phyloP scores from a whole-genome alignment of 2,329 filamentous ascomycete genomes.

The Fusarium begoniae region DNA sequence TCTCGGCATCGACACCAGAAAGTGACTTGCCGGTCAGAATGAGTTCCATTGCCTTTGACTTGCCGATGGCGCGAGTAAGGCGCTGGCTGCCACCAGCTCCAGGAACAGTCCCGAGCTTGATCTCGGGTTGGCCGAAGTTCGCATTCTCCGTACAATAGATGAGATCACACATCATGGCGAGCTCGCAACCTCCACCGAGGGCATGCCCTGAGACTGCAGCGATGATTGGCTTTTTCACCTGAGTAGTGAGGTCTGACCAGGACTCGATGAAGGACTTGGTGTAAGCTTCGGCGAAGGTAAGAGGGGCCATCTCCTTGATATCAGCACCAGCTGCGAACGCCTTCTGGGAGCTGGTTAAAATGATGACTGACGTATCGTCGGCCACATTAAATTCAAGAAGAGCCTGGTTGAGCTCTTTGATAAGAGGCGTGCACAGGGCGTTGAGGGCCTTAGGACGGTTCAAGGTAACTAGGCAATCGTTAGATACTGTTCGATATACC shows the following conservation, averaged over 20 bases:
- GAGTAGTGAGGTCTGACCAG: conserved; percentile 87
- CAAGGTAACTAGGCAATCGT: conserved; percentile 74
- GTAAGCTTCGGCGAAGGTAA: conserved; percentile 90
- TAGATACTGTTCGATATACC: neutral
- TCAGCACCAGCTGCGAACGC: conserved; percentile 96
- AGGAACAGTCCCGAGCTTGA: conserved; percentile 92
- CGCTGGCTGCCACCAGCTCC: conserved; percentile 93
- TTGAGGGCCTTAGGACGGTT: conserved; percentile 96
- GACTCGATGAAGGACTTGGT: conserved; percentile 91
- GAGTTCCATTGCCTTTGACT: conserved; percentile 89
- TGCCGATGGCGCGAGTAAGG: conserved; percentile 82
- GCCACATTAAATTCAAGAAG: conserved; percentile 76
- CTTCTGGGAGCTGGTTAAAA: conserved; percentile 88
- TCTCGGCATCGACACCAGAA: conserved; percentile 81
- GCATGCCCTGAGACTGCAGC: conserved; percentile 95
- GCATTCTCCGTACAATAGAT: conserved; percentile 87
- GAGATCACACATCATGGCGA: conserved; percentile 97
- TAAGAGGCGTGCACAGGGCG: conserved; percentile 89
- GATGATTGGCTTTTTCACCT: conserved; percentile 92
- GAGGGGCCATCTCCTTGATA: conserved; percentile 98
- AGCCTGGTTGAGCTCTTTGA: conserved; percentile 86
- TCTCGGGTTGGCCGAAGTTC: conserved; percentile 96
- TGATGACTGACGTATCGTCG: conserved; percentile 75
- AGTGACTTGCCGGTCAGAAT: conserved; percentile 89
- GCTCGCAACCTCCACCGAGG: conserved; percentile 92